These are phyloP conservation scores for Candida sp. DNA, from an alignment of 1,139 yeast species.

Conservation along the genomic window DNA sequence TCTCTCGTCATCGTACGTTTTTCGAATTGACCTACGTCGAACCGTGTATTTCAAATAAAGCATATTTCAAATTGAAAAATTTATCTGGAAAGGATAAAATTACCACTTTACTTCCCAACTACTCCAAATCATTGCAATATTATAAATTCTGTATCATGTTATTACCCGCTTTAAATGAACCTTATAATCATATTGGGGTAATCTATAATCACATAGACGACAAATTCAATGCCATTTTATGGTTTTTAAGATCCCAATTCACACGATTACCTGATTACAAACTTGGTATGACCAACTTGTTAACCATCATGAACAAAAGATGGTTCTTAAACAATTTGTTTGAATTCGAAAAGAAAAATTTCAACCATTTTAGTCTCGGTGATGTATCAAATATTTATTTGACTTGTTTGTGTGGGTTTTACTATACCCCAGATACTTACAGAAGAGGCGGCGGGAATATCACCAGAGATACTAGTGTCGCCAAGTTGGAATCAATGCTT, in stretches of 20 bases:
- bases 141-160: slow-evolving; percentile 51
- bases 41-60: slow-evolving; percentile 31
- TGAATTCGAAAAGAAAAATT: slow-evolving; percentile 11
- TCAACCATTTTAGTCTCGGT: slow-evolving; percentile 4
- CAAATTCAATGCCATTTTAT: slow-evolving; percentile 30
- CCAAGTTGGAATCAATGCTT: slow-evolving; percentile 25
- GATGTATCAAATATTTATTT: slow-evolving; percentile 20
- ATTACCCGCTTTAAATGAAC: slow-evolving; percentile 65
- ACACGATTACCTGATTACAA: slow-evolving; percentile 48
- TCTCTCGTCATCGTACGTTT: slow-evolving; percentile 53
- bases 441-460: slow-evolving; percentile 18
- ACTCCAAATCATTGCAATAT: slow-evolving; percentile 37
- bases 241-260: slow-evolving; percentile 57
- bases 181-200: slow-evolving; percentile 64
- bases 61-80: slow-evolving; percentile 32
- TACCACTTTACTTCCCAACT: slow-evolving; percentile 17
- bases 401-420: slow-evolving; percentile 26
- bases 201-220: slow-evolving; percentile 40
- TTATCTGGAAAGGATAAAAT: slow-evolving; percentile 31
- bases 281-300: slow-evolving; percentile 40
- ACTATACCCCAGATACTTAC: slow-evolving; percentile 25
- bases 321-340: slow-evolving; percentile 25
- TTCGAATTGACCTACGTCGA: slow-evolving; percentile 38
- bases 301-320: slow-evolving; percentile 25
- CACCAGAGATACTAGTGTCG: slow-evolving; percentile 19